These are phyloP conservation scores for Leccinellum luteum DNA, from an alignment of 768 basidiomycete species.

Conservation along the genomic window DNA sequence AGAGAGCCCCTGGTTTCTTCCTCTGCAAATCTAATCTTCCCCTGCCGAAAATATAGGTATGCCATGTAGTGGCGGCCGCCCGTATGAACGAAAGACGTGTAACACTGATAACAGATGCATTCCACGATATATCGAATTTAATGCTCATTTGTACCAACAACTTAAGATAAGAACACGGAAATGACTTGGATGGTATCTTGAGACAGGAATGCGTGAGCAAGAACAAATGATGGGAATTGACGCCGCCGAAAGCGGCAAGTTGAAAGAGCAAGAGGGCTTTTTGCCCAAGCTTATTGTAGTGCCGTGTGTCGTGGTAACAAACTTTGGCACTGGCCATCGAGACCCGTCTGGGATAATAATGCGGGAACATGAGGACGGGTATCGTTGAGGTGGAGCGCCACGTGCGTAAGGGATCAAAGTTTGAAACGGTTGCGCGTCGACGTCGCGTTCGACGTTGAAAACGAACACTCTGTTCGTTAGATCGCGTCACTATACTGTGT, in stretches of 20 bases:
- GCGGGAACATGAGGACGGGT: neutral
- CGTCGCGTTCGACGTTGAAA: neutral
- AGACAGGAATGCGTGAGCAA: neutral
- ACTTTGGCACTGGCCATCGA: too few relatives aligned
- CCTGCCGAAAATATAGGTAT: constrained; percentile 10
- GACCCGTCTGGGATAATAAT: neutral
- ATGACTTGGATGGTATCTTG: neutral
- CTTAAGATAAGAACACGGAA: constrained; percentile 4
- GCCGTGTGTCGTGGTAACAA: neutral
- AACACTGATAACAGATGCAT: constrained; percentile 6
- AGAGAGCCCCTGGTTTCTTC: constrained; percentile 14
- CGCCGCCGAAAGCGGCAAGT: constrained; percentile 18
- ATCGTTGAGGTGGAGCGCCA: neutral
- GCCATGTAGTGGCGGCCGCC: constrained; percentile 16
- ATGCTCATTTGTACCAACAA: constrained; percentile 6
- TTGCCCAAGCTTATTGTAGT: constrained; percentile 3
- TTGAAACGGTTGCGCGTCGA: neutral
- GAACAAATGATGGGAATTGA: constrained; percentile 7
- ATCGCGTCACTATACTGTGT: too few relatives aligned
- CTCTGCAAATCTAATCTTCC: constrained; percentile 5
- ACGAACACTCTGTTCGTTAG: neutral
- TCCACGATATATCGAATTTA: constrained; percentile 5
- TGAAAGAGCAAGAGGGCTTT: constrained; percentile 15
- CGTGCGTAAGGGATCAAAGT: constrained; percentile 9
- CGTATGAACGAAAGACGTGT: neutral